Base-by-base conservation (phyloP, 306 rosid species). In the Canavalia ensiformis region DNA sequence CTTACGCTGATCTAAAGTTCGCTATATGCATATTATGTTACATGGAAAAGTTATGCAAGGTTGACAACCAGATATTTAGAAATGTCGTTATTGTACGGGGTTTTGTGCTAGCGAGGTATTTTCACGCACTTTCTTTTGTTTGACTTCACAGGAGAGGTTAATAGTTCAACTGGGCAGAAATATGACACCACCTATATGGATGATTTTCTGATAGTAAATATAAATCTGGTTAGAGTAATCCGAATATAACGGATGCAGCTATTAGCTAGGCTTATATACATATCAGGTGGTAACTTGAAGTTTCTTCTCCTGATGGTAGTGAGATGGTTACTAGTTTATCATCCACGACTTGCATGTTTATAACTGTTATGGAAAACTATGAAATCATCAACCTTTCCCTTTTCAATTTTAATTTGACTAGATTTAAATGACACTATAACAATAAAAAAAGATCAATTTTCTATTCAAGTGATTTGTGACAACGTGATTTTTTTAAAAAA, bases 151-250 rank as follows among this genome's bases (percentile, higher is more conserved):
- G 51, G n/a, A 56, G 51, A 18, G 25, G 25, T 57, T 45, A 34
- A 59, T 51, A 13, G 59, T 69, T 69, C 34, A 57, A 59, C 30
- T 35, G 65, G 73, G 72, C 58, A 60, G 73, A 69, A 47, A 39
- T 9, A 18, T 18, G 67, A 28, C 41, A 51, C 28, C 1, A 76
- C 42, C 59, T 9, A 64, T 4, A 8, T 56, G 59, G 6, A 44
- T 68, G 76, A 18, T 30, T 67, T 78, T 55, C 5, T 41, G 57
- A 58, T 11, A 7, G 49, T 54, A 57, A 57, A 29, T 29, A 9
- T 73, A 58, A 4, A 33, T 45, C 56, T 74, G 42, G 33, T 45
- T 34, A 9, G 46, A 45, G 58, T 4, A 31, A 12, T 45, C 46
- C 59, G 33, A 46, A 7, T 75, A 7, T 42, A 7, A 42, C 34